Evolutionary conservation across 192 early-diverging fungal genomes (phyloP), one percentile per base, ranked within the genome.

Genomic region (Coemansia sp.): DNA sequence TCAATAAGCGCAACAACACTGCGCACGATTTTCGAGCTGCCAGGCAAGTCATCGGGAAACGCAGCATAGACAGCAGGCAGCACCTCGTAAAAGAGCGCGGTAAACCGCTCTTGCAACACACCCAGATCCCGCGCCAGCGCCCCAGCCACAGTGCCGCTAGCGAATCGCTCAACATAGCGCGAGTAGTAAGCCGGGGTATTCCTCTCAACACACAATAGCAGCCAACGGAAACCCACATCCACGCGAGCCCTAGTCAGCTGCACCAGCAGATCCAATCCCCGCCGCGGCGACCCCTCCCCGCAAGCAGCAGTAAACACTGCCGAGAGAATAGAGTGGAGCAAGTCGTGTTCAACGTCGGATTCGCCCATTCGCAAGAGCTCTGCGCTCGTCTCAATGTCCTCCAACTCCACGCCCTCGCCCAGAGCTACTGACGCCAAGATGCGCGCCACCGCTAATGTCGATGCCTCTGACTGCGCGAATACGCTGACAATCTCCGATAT

Each of bases 401-500:
- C 38, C 7, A 83, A 70, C 23, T 66, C 77, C 3, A 45, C 31
- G 31, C 4, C 31, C 31, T 31, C 31, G 4, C 2, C 31, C 31
- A 50, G 48, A 5, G 48, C 48, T 21, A 26, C 18, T 0, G 62
- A 60, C 11, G 78, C 63, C 9, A 84, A 50, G 1, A 81, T 70
- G 0, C 74, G 71, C n/a, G 77, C 85, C 2, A 84, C 79, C 2
- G 82, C 61, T 18, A 62, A 59, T 2, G 71, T 62, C 1, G 84
- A 64, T 3, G 83, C 82, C 34, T 81, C 81, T 31, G 84, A 83
- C 20, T 85, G 74, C 10, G 66, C 67, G 60, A 84, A 86, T 51
- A 84, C 74, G 11, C 65, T 36, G 18, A 79, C 24, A 36, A 84
- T 83, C 24, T 84, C 83, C 3, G 56, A 26, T 21, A 71, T 34